Conservation (phyloP, 75 land plant genomes). For the Pseudotsuga menziesii region DNA sequence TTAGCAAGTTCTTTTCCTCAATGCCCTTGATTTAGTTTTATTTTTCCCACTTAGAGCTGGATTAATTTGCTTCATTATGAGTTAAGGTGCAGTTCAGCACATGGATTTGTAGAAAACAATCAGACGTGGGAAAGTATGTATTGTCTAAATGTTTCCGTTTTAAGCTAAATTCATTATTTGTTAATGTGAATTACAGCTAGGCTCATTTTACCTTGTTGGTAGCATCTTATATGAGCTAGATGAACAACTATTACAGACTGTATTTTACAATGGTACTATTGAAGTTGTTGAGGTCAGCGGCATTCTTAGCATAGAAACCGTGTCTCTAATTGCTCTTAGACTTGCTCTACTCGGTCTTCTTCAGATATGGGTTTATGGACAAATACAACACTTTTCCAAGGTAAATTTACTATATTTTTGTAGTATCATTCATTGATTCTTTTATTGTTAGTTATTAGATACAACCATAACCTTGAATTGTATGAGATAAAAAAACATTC, state of each 20-base stretch:
- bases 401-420: slow-evolving; percentile 16
- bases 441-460: too few relatives aligned
- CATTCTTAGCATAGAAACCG: slow-evolving; percentile 69
- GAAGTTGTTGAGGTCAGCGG: slow-evolving; percentile 85
- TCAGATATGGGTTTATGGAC: slow-evolving; percentile 73
- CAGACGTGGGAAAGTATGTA: too few relatives aligned
- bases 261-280: slow-evolving; percentile 95
- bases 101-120: not conserved
- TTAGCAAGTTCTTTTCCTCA: not conserved
- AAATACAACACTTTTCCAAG: slow-evolving; percentile 74
- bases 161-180: too few relatives aligned
- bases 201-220: slow-evolving; percentile 81
- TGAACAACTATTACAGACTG: slow-evolving; percentile 51
- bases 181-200: slow-evolving; percentile 49
- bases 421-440: too few relatives aligned
- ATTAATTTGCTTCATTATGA: not conserved
- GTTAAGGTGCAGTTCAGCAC: not conserved
- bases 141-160: too few relatives aligned
- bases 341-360: slow-evolving; percentile 63
- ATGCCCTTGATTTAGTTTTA: not conserved
- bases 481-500: not conserved
- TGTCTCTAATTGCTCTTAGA: slow-evolving; percentile 71
- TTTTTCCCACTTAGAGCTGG: not conserved
- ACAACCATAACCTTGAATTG: not conserved
- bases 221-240: slow-evolving; percentile 79